These are phyloP conservation scores for Fusarium sp. DNA, from an alignment of 2,329 filamentous ascomycete species.

Conservation along the genomic window DNA sequence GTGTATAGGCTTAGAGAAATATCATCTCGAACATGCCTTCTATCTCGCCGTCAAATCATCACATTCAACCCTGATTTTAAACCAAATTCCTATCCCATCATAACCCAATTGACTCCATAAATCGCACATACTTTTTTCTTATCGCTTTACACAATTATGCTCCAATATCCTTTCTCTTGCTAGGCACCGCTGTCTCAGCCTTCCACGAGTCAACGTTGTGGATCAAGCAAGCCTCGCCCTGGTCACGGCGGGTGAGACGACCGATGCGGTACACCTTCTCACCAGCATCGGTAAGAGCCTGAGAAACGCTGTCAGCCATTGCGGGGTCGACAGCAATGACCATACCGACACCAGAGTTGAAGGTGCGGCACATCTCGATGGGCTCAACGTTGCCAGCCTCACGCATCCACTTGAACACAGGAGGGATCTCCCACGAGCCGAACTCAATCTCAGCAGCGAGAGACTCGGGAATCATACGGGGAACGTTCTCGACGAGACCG, in stretches of 20 bases:
- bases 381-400: conserved; percentile 75
- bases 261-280: conserved; percentile 86
- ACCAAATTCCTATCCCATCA: conserved; percentile 25
- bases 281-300: conserved; percentile 67
- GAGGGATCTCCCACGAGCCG: conserved; percentile 77
- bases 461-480: conserved; percentile 85
- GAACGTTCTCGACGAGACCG: conserved; percentile 92
- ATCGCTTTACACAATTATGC: conserved; percentile 24
- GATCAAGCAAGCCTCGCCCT: conserved; percentile 51
- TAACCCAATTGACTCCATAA: conserved; percentile 35
- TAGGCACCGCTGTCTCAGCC: conserved; percentile 34
- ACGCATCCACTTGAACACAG: conserved; percentile 91
- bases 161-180: conserved; percentile 44
- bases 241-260: conserved; percentile 70
- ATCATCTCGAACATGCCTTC: conserved; percentile 22
- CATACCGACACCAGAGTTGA: conserved; percentile 97
- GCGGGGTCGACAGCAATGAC: conserved; percentile 80
- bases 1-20: conserved; percentile 5
- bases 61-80: conserved; percentile 25
- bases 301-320: conserved; percentile 70
- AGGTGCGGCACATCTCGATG: conserved; percentile 88
- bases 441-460: conserved; percentile 87
- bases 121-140: conserved; percentile 22
- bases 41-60: conserved; percentile 23
- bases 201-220: conserved; percentile 52